These are phyloP conservation scores for Cercis canadensis DNA, from an alignment of 306 rosid species.

Conservation along the genomic window DNA sequence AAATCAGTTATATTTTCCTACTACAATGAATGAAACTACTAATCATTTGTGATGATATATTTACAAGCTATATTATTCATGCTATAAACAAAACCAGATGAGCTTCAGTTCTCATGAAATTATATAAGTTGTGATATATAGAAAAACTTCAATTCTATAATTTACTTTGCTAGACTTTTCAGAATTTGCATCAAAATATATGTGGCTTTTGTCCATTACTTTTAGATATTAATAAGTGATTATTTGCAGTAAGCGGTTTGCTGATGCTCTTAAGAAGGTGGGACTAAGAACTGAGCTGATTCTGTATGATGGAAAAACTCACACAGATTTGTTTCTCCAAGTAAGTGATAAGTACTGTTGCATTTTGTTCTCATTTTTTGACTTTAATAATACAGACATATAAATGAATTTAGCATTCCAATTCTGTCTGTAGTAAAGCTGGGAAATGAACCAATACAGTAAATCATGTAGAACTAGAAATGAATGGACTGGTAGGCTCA, in stretches of 20 bases:
- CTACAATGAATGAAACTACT: conserved; percentile 14
- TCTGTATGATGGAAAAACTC: conserved; percentile 83
- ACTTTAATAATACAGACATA: neutral
- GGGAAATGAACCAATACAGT: neutral
- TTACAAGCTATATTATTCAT: neutral
- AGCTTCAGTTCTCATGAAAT: neutral
- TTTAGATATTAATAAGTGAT: conserved; percentile 27
- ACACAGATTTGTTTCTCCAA: conserved; percentile 96
- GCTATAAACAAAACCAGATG: conserved; percentile 10
- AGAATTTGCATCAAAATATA: conserved; percentile 10
- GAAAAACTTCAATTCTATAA: conserved; percentile 17
- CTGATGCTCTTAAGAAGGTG: conserved; percentile 58
- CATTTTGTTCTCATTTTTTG: conserved; percentile 3
- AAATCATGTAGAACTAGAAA: neutral
- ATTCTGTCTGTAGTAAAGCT: neutral
- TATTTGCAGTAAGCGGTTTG: conserved; percentile 71
- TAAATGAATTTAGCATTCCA: neutral
- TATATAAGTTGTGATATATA: neutral
- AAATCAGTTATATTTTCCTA: conserved; percentile 10
- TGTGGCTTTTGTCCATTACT: neutral
- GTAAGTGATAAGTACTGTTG: conserved; percentile 49
- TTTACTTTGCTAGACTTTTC: conserved; percentile 13
- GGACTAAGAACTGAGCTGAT: conserved; percentile 75
- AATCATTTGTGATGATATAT: conserved; percentile 10
- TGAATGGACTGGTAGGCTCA: neutral